Percentiles rank a stretch among this genome's conserved stretches.
Evolutionary conservation across 352 stramenopile genomes (phyloP).

Genomic region (Pythium aquatile): DNA sequence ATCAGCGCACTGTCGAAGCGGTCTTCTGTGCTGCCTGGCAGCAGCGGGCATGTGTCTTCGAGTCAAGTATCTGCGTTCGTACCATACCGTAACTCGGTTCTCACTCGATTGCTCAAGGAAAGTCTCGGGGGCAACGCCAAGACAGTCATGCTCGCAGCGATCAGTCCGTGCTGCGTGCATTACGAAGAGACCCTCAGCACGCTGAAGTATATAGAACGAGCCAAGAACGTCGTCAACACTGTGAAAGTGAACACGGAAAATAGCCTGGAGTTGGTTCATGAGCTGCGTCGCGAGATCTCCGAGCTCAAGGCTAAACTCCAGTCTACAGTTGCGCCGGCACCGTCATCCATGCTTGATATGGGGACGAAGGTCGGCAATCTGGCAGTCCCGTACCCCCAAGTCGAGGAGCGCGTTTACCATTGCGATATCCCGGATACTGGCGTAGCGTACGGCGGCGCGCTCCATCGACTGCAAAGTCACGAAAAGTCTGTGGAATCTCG

Average conservation of each 20-base stretch:
- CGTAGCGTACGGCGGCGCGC: background rate
- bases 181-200: conserved; percentile 89
- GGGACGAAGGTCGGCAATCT: background rate
- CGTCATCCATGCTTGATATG: background rate
- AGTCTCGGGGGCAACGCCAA: conserved; percentile 79
- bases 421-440: conserved; percentile 17
- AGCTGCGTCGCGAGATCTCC: conserved; percentile 36
- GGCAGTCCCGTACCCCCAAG: background rate
- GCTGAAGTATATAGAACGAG: conserved; percentile 75
- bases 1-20: conserved; percentile 68
- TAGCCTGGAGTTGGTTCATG: conserved; percentile 32
- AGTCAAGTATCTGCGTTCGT: conserved; percentile 48
- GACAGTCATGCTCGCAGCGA: conserved; percentile 85
- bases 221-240: conserved; percentile 51
- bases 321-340: background rate
- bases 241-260: conserved; percentile 38
- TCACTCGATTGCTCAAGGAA: conserved; percentile 82
- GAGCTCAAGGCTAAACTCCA: conserved; percentile 48
- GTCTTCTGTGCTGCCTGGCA: conserved; percentile 3
- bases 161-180: conserved; percentile 80
- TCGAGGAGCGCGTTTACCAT: conserved; percentile 3
- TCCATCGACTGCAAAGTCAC: background rate
- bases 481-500: background rate
- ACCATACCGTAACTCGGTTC: conserved; percentile 88
- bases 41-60: conserved; percentile 1